A percentile compares a stretch with the other conserved stretches of the same genome.
Evolutionary conservation across 768 basidiomycete species (phyloP).

Genomic region (Ramaria rubella): DNA sequence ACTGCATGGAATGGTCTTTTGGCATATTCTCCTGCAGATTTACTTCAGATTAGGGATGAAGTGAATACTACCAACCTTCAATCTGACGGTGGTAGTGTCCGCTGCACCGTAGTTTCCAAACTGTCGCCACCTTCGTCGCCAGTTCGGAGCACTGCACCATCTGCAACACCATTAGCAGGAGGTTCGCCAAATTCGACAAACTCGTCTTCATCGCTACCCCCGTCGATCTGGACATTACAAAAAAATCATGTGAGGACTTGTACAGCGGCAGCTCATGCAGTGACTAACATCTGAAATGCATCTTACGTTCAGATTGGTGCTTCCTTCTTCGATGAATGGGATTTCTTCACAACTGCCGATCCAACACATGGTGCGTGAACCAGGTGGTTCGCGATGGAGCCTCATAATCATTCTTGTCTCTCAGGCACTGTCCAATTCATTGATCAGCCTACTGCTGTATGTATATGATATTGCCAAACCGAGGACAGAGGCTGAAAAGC

Average conservation of each 20-base stretch:
- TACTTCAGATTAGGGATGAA: background rate
- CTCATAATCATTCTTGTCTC: too few species aligned
- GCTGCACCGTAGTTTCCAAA: background rate
- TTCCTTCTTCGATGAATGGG: conserved; percentile 78
- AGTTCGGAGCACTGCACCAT: background rate
- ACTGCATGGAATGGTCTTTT: conserved; percentile 7
- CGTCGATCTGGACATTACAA: conserved; percentile 7
- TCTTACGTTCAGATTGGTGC: conserved; percentile 34
- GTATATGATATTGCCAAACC: conserved; percentile 6
- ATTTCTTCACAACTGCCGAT: conserved; percentile 62
- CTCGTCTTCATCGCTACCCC: background rate
- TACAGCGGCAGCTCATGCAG: background rate
- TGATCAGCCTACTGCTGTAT: conserved; percentile 10
- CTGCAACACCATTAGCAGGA: background rate
- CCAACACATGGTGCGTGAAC: conserved; percentile 66
- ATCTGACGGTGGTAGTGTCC: background rate
- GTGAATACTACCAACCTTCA: background rate
- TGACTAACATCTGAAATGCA: background rate
- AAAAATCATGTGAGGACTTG: conserved; percentile 2
- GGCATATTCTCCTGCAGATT: background rate
- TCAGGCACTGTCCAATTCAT: conserved; percentile 10
- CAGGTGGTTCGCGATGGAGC: background rate
- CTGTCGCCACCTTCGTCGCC: background rate
- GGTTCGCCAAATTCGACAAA: background rate
- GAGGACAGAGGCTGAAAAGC: conserved; percentile 2